These are phyloP conservation scores for Penicillium manginii DNA, from an alignment of 495 filamentous ascomycete species.

Conservation along the genomic window DNA sequence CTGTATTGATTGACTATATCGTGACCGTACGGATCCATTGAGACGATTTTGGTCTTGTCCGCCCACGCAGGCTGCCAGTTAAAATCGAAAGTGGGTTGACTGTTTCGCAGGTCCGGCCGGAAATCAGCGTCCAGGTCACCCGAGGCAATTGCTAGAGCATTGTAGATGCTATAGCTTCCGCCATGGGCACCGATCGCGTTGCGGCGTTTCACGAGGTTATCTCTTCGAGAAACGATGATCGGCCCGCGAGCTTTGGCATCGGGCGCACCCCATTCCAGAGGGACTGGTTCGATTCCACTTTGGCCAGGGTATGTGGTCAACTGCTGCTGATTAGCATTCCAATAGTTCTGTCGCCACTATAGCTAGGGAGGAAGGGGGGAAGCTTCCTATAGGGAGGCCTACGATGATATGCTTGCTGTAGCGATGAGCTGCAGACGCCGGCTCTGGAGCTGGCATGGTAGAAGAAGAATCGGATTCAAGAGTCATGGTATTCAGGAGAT, in stretches of 20 bases:
- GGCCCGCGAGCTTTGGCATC: conserved; percentile 79
- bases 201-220: conserved; percentile 76
- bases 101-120: conserved; percentile 92
- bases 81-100: conserved; percentile 84
- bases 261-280: conserved; percentile 83
- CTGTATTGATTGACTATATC: conserved; percentile 54
- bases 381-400: conserved; percentile 8
- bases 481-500: conserved; percentile 16
- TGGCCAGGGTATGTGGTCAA: conserved; percentile 93
- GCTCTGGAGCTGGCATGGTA: conserved; percentile 27
- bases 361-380: neutral
- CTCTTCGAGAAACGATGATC: conserved; percentile 82
- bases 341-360: neutral
- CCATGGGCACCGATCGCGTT: conserved; percentile 93
- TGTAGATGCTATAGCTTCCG: conserved; percentile 97
- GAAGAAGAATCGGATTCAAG: conserved; percentile 24
- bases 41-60: conserved; percentile 92
- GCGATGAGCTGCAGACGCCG: conserved; percentile 25
- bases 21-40: conserved; percentile 95
- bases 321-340: conserved; percentile 16
- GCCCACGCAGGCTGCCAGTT: conserved; percentile 88
- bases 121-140: conserved; percentile 85
- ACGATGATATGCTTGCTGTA: conserved; percentile 53
- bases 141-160: conserved; percentile 89
- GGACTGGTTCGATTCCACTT: conserved; percentile 87